Evolutionary conservation across 225 moss, liverwort and hornwort genomes (phyloP), one percentile per base, ranked within the genome.

Genomic region (Lunularia cruciata): DNA sequence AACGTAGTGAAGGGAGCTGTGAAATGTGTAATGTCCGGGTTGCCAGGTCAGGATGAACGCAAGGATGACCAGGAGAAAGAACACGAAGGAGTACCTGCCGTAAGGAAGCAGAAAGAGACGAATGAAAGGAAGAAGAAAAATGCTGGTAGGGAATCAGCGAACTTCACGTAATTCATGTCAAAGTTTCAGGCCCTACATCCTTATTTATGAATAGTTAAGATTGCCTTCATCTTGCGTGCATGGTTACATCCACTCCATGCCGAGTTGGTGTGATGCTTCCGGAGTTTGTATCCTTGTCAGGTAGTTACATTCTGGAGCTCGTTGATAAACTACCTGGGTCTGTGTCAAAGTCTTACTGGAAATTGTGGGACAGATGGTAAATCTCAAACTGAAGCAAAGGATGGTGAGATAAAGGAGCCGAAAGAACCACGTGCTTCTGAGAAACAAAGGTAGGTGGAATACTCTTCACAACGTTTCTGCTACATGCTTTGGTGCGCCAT

Each of bases 281-380:
- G n/a, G n/a, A n/a, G n/a, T n/a, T n/a, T n/a, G n/a, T n/a, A n/a
- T n/a, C n/a, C n/a, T n/a, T n/a, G n/a, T n/a, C n/a, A n/a, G n/a
- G n/a, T n/a, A n/a, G n/a, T n/a, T n/a, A n/a, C n/a, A n/a, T n/a
- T n/a, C n/a, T n/a, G n/a, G n/a, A n/a, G n/a, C n/a, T n/a, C n/a
- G n/a, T n/a, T n/a, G n/a, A n/a, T n/a, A n/a, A n/a, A n/a, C n/a
- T n/a, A n/a, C n/a, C n/a, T n/a, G n/a, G n/a, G n/a, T n/a, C n/a
- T n/a, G n/a, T n/a, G n/a, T n/a, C n/a, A n/a, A n/a, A n/a, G n/a
- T n/a, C n/a, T n/a, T n/a, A n/a, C n/a, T n/a, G n/a, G n/a, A n/a
- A n/a, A n/a, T n/a, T n/a, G n/a, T n/a, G 39, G 63, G 47, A 26
- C 72, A 77, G 77, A 48, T 52, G 51, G 9, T 57, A 62, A 52